Evolutionary conservation across 148 eudicot genomes (phyloP).

Genomic region (Vaccinium corymbosum): DNA sequence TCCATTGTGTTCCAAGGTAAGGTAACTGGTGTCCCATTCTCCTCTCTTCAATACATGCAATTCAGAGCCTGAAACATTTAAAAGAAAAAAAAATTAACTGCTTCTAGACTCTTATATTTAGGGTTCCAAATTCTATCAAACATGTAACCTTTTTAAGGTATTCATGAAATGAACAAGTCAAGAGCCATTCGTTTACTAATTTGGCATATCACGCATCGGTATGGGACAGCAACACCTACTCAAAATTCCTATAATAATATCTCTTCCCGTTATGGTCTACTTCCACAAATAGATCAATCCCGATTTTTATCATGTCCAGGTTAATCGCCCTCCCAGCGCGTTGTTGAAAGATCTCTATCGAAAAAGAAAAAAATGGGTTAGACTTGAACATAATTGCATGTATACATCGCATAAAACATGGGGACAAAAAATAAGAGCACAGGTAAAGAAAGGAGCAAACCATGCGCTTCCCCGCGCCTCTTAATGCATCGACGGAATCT

Average conservation of each 20-base stretch:
- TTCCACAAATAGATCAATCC: too few relatives aligned
- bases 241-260: not conserved
- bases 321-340: too few relatives aligned
- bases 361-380: too few relatives aligned
- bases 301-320: too few relatives aligned
- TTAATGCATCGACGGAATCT: too few relatives aligned
- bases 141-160: not conserved
- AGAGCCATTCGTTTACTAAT: not conserved
- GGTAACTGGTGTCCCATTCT: not conserved
- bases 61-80: not conserved
- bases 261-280: not conserved
- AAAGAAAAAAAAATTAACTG: not conserved
- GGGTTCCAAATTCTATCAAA: not conserved
- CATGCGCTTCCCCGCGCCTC: too few relatives aligned
- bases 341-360: too few relatives aligned
- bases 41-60: not conserved
- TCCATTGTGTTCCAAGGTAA: not conserved
- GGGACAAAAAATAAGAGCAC: too few relatives aligned
- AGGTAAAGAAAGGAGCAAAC: too few relatives aligned
- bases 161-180: not conserved
- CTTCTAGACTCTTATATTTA: not conserved
- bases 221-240: not conserved
- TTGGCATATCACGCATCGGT: not conserved
- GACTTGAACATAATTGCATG: too few relatives aligned
- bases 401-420: too few relatives aligned